A percentile compares a stretch with the other conserved stretches of the same genome.
Conservation (phyloP, 2,329 filamentous ascomycete genomes). For the Albifimbria verrucaria region DNA sequence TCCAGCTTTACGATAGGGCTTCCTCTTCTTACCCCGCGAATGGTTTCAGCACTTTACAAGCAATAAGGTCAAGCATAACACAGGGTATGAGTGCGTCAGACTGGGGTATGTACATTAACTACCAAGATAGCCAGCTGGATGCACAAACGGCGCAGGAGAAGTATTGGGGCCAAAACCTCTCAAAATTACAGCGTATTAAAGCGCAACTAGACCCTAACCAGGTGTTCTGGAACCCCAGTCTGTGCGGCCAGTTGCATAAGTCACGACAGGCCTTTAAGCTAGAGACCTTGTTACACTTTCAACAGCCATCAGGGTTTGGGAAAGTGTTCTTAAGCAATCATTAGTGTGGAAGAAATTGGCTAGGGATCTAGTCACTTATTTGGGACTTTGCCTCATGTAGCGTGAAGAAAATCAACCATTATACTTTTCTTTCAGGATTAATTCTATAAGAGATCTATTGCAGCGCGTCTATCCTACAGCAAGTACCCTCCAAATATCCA, state of each 20-base stretch:
- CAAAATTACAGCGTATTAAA: constrained; percentile 31
- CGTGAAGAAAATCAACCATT: too few species aligned
- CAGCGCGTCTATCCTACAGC: too few species aligned
- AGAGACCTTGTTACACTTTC: too few species aligned
- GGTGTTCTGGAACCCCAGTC: constrained; percentile 38
- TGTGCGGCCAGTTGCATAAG: neutral
- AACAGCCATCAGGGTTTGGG: too few species aligned
- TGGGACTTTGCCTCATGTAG: too few species aligned
- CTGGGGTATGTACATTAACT: constrained; percentile 41
- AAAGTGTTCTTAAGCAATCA: too few species aligned
- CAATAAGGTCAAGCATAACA: constrained; percentile 31
- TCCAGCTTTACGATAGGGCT: constrained; percentile 44
- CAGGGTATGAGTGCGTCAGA: constrained; percentile 17
- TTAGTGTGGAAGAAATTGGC: too few species aligned
- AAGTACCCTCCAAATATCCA: too few species aligned
- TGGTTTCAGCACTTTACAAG: constrained; percentile 29
- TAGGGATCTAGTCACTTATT: too few species aligned
- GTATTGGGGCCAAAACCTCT: constrained; percentile 35
- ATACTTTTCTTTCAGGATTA: too few species aligned
- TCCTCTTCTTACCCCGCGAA: constrained; percentile 24
- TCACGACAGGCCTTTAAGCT: too few species aligned
- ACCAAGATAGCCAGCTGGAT: constrained; percentile 32
- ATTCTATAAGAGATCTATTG: too few species aligned
- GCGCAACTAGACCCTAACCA: constrained; percentile 31
- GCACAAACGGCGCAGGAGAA: constrained; percentile 26